A percentile compares a stretch with the other conserved stretches of the same genome.
phyloP scores from a whole-genome alignment of 176 grass and related monocot species.

The Musa troglodytarum region DNA sequence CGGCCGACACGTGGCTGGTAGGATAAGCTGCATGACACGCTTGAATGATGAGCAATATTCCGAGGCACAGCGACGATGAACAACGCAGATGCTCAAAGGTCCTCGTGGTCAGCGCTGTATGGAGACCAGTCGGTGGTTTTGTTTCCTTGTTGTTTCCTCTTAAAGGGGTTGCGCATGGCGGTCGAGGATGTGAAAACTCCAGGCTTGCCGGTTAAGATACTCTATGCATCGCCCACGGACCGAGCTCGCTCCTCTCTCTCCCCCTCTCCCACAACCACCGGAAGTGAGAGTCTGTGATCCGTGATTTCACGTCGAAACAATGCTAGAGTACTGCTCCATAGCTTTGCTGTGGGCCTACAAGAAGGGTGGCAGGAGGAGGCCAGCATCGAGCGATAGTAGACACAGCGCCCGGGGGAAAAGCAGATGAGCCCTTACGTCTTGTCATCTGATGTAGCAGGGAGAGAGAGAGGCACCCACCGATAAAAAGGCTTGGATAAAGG shows the following conservation, averaged over 20 bases:
- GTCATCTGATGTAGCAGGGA: not conserved
- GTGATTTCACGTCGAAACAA: not conserved
- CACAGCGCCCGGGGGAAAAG: not conserved
- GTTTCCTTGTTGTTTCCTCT: too few species aligned
- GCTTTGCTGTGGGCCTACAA: not conserved
- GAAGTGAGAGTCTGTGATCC: not conserved
- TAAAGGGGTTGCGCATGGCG: too few species aligned
- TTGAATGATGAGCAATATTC: too few species aligned
- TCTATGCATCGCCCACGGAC: too few species aligned
- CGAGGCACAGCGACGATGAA: too few species aligned
- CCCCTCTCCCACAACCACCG: not conserved
- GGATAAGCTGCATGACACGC: too few species aligned
- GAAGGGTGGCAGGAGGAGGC: not conserved
- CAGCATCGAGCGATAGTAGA: not conserved
- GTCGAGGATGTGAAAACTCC: too few species aligned
- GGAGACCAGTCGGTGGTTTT: too few species aligned
- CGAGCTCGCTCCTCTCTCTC: not conserved
- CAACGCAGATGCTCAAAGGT: too few species aligned
- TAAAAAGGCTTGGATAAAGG: slow-evolving; percentile 10
- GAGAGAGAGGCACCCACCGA: not conserved
- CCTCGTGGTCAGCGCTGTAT: too few species aligned
- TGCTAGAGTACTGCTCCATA: not conserved
- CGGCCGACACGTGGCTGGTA: too few species aligned
- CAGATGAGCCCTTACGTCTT: slow-evolving; percentile 6
- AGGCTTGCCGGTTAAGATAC: too few species aligned